These are phyloP conservation scores for Lasiodiplodia sp. DNA, from an alignment of 2,329 filamentous ascomycete species.

Conservation along the genomic window DNA sequence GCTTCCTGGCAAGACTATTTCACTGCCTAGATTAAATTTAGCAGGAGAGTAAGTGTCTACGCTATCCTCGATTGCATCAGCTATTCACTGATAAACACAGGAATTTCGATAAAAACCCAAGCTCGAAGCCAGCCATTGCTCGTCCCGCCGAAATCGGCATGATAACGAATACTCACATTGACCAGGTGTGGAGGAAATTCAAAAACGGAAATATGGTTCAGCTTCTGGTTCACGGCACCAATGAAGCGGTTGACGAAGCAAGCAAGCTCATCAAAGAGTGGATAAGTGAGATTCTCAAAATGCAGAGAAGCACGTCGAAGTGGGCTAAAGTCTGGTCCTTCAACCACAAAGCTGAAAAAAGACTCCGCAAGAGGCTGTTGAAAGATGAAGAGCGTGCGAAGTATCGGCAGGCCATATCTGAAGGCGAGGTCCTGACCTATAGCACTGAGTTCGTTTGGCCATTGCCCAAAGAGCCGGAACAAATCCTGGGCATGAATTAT, in stretches of 20 bases:
- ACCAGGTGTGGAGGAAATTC: not conserved
- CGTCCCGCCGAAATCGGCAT: conserved; percentile 6
- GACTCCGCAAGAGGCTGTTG: conserved; percentile 1
- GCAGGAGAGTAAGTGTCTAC: not conserved
- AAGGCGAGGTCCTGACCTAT: not conserved
- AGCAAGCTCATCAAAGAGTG: not conserved
- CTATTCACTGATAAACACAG: not conserved
- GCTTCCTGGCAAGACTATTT: not conserved
- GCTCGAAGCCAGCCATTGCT: not conserved
- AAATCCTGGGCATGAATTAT: conserved; percentile 41
- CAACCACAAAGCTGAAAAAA: not conserved
- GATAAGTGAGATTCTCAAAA: not conserved
- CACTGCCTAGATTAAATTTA: not conserved
- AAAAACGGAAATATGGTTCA: not conserved
- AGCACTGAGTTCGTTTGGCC: not conserved
- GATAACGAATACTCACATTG: not conserved
- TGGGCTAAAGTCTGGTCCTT: conserved; percentile 18
- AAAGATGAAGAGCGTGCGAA: conserved; percentile 15
- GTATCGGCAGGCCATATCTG: conserved; percentile 31
- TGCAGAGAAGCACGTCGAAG: not conserved
- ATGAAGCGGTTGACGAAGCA: not conserved
- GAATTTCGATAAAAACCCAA: not conserved
- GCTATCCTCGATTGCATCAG: not conserved
- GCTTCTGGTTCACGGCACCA: not conserved
- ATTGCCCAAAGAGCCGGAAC: not conserved